Evolutionary conservation across 352 stramenopile species (phyloP).

Genomic region (Phytophthora syringae): DNA sequence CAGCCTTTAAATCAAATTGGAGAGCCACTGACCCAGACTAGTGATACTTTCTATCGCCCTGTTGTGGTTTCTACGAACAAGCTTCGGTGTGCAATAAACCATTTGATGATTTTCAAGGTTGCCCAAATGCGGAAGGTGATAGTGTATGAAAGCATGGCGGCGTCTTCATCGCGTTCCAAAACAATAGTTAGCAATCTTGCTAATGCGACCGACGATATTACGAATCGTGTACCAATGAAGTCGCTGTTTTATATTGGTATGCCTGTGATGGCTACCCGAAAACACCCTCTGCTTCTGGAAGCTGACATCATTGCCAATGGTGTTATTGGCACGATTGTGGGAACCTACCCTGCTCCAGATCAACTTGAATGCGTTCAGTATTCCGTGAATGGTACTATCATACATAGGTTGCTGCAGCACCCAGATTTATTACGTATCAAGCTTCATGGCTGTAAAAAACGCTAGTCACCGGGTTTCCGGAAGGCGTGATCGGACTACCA

Average conservation of each 20-base stretch:
- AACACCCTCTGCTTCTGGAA: constrained; percentile 5
- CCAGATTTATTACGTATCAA: constrained; percentile 19
- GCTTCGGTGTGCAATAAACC: constrained; percentile 17
- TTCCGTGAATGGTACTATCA: background rate
- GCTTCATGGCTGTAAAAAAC: background rate
- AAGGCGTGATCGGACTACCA: constrained; percentile 14
- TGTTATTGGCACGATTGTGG: constrained; percentile 14
- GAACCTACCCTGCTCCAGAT: constrained; percentile 4
- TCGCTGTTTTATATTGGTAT: constrained; percentile 25
- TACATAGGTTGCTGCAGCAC: constrained; percentile 2
- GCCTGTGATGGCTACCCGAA: constrained; percentile 18
- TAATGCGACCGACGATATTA: constrained; percentile 16
- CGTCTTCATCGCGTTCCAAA: background rate
- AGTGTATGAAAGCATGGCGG: constrained; percentile 11
- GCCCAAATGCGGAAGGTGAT: background rate
- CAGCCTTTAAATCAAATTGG: background rate
- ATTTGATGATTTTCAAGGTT: constrained; percentile 10
- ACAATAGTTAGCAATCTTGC: constrained; percentile 1
- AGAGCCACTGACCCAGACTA: background rate
- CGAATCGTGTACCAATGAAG: constrained; percentile 16
- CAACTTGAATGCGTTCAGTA: background rate
- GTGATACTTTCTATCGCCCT: constrained; percentile 10
- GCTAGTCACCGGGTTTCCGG: constrained; percentile 5
- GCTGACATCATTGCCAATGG: constrained; percentile 23
- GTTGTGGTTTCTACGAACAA: constrained; percentile 27